Conservation (phyloP, 257 asterid genomes). For the Misopates orontium region DNA sequence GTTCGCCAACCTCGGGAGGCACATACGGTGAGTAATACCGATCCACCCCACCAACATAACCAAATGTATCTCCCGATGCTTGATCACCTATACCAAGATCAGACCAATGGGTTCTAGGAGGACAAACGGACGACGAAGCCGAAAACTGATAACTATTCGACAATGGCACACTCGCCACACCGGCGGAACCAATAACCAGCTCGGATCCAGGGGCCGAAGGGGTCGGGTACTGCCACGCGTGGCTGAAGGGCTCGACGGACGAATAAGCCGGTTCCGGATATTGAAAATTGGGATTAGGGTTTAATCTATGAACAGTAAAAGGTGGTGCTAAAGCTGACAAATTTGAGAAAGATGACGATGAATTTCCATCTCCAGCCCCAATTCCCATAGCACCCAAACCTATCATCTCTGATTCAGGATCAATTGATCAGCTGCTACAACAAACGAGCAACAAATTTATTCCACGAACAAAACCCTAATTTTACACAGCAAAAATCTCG, state of each 20-base stretch:
- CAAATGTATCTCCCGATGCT: constrained; percentile 28
- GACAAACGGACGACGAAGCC: constrained; percentile 35
- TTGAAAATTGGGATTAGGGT: constrained; percentile 52
- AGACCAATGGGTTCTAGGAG: constrained; percentile 47
- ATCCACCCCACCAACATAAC: constrained; percentile 46
- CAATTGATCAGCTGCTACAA: constrained; percentile 34
- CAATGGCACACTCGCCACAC: constrained; percentile 35
- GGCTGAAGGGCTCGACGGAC: constrained; percentile 41
- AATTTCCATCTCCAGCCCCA: constrained; percentile 51
- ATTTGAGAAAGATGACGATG: constrained; percentile 64
- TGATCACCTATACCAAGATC: constrained; percentile 31
- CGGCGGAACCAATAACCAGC: constrained; percentile 41
- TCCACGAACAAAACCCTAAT: constrained; percentile 13
- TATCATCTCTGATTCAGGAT: constrained; percentile 55
- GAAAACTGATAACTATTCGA: constrained; percentile 43
- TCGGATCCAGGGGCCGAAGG: constrained; percentile 54
- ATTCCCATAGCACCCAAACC: constrained; percentile 58
- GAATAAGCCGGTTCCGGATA: constrained; percentile 46
- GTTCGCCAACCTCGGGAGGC: constrained; percentile 44
- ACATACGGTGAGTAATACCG: constrained; percentile 50
- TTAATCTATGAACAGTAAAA: constrained; percentile 75
- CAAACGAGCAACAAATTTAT: constrained; percentile 24
- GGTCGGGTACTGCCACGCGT: constrained; percentile 50
- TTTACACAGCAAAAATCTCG: background rate
- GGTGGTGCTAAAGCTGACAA: constrained; percentile 97